A percentile compares a stretch with the other conserved stretches of the same genome.
These are phyloP conservation scores for Kluyveromyces aestuarii DNA, from an alignment of 805 yeast genomes.

Conservation along the genomic window DNA sequence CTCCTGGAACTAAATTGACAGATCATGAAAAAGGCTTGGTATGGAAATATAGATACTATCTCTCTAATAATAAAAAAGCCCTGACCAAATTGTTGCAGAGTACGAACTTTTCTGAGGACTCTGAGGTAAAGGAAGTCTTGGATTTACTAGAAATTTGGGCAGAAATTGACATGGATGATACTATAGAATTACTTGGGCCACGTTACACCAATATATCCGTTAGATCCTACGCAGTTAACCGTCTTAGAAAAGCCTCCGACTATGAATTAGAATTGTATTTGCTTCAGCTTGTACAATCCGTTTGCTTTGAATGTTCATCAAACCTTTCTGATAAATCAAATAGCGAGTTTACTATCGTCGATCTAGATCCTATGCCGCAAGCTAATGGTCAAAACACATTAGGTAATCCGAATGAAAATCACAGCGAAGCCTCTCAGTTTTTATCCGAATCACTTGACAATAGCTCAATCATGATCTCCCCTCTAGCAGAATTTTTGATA, in stretches of 20 bases:
- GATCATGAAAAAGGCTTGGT: conserved; percentile 78
- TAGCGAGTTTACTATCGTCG: conserved; percentile 33
- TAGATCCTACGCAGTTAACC: conserved; percentile 79
- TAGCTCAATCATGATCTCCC: conserved; percentile 36
- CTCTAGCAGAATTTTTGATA: conserved; percentile 66
- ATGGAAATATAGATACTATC: conserved; percentile 85
- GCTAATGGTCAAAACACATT: conserved; percentile 17
- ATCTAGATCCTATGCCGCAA: conserved; percentile 16
- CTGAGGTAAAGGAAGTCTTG: conserved; percentile 71
- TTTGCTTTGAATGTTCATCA: conserved; percentile 56
- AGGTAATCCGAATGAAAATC: conserved; percentile 3
- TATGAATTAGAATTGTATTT: conserved; percentile 73
- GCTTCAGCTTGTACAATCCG: conserved; percentile 84
- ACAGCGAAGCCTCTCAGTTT: conserved; percentile 5
- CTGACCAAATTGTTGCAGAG: conserved; percentile 79
- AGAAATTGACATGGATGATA: conserved; percentile 74
- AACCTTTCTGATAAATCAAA: conserved; percentile 22
- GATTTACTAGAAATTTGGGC: conserved; percentile 63
- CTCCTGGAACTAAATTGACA: conserved; percentile 74
- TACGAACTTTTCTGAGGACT: conserved; percentile 79
- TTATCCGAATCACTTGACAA: conserved; percentile 5
- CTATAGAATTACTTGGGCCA: conserved; percentile 76
- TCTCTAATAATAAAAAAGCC: conserved; percentile 57
- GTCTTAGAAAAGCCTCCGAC: conserved; percentile 69
- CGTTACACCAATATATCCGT: conserved; percentile 65